Percentiles rank a stretch among this genome's conserved stretches.
Conservation (phyloP, 176 grass and related monocot genomes). For the Eleusine coracana region DNA sequence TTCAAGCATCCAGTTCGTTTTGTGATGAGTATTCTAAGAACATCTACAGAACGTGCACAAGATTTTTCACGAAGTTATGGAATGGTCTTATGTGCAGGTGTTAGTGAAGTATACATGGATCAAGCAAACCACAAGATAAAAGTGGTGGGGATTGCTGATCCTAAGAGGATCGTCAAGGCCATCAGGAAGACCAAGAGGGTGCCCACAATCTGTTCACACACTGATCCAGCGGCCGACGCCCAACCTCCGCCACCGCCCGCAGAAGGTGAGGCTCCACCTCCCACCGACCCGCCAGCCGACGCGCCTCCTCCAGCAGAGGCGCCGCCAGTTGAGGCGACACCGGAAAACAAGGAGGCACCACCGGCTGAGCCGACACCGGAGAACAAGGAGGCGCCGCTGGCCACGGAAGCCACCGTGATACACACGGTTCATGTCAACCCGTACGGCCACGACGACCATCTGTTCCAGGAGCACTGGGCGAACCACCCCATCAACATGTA, state of each 20-base stretch:
- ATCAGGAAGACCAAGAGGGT: slow-evolving; percentile 80
- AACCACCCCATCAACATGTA: slow-evolving; percentile 30
- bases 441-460: background rate
- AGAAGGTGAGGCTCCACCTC: slow-evolving; percentile 25
- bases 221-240: slow-evolving; percentile 27
- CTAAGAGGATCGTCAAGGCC: slow-evolving; percentile 73
- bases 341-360: slow-evolving; percentile 38
- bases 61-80: background rate
- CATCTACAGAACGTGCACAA: slow-evolving; percentile 13
- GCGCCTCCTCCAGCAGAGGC: slow-evolving; percentile 26
- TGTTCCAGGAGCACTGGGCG: slow-evolving; percentile 40
- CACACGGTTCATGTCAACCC: slow-evolving; percentile 59
- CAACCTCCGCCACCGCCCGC: slow-evolving; percentile 26
- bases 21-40: background rate
- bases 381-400: slow-evolving; percentile 36
- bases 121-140: slow-evolving; percentile 72
- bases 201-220: slow-evolving; percentile 69
- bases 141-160: slow-evolving; percentile 70
- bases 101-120: slow-evolving; percentile 68
- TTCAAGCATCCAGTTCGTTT: background rate
- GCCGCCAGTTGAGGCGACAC: slow-evolving; percentile 24
- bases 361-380: slow-evolving; percentile 13
- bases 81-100: slow-evolving; percentile 46
- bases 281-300: slow-evolving; percentile 38
- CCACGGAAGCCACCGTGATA: slow-evolving; percentile 33